Evolutionary conservation across 2,329 filamentous ascomycete genomes (phyloP), one percentile per base, ranked within the genome.

Genomic region (Fusarium albosuccineum): DNA sequence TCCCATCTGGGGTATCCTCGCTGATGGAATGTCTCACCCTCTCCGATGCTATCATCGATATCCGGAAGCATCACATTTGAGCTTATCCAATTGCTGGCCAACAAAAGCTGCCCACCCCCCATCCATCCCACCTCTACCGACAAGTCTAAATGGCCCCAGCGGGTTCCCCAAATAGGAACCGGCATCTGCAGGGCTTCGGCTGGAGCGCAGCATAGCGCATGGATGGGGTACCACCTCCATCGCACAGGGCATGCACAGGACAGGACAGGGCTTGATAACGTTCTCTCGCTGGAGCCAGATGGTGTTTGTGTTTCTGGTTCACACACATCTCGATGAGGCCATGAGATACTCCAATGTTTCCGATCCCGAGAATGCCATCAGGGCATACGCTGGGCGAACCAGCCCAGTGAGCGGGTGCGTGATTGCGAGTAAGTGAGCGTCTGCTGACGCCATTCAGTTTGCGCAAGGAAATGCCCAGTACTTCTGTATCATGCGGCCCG

Each of bases 401-500:
- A 22, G 22, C 22, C 22, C 22, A 22, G 22, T 22, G 22, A 22
- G 30, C 37, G 39, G 30, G 41, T 39, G 51, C 45, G 61, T 48
- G 36, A 63, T 70, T 56, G 58, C 67, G 70, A 71, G 66, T 56
- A 57, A 59, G 39, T 26, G 50, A 63, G 49, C 29, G 30, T 54
- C 52, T 52, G 57, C 67, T 72, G 65, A 72, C 70, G 70, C 63
- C 68, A 72, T 70, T 33, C 34, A 33, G 29, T 42, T 61, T 60
- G 29, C 48, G 33, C 39, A 33, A 22, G 37, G 33, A 7, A 42
- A 22, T 22, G 22, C 22, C 22, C 22, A 22, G 22, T 22, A 22
- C 22, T 22, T 22, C 22, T 22, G 22, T 22, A 22, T 22, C 22
- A 22, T 22, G 22, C 22, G 22, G 22, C 22, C 22, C 49, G 56